Evolutionary conservation across 2,329 filamentous ascomycete genomes (phyloP).

Genomic region (Sphaerulina populicola): DNA sequence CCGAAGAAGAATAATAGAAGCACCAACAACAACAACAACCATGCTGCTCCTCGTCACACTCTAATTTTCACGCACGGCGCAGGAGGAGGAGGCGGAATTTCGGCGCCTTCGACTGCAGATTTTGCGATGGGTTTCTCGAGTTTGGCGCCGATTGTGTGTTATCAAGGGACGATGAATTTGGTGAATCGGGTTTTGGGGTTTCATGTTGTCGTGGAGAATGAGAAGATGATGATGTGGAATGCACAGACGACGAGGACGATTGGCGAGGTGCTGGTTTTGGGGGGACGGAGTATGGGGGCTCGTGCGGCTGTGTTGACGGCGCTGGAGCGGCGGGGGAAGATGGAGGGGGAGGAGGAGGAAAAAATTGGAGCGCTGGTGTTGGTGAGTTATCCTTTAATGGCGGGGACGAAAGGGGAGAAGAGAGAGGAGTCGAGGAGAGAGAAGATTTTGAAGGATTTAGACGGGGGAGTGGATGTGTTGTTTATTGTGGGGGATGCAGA

Average conservation of each 20-base stretch:
- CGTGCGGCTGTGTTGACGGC: constrained; percentile 37
- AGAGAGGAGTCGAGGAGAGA: constrained; percentile 30
- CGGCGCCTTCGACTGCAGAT: constrained; percentile 33
- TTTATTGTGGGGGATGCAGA: constrained; percentile 36
- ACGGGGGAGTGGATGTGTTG: constrained; percentile 29
- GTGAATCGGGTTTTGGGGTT: constrained; percentile 36
- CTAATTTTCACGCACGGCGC: constrained; percentile 42
- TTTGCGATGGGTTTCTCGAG: constrained; percentile 36
- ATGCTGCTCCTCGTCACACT: neutral
- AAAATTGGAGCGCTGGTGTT: constrained; percentile 29
- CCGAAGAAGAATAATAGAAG: too few species aligned
- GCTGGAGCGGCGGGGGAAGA: constrained; percentile 14
- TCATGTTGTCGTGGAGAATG: constrained; percentile 30
- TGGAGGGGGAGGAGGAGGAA: neutral
- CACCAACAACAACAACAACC: neutral
- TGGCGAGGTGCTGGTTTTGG: constrained; percentile 26
- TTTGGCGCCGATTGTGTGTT: constrained; percentile 27
- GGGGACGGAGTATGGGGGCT: constrained; percentile 40
- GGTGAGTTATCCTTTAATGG: constrained; percentile 37
- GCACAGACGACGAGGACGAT: neutral
- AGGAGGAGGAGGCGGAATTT: constrained; percentile 39
- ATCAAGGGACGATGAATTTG: constrained; percentile 39
- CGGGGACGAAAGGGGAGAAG: constrained; percentile 26
- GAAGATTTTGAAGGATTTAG: constrained; percentile 34
- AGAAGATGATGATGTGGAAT: too few species aligned